Conservation (phyloP, 129 eudicot genomes). For the Ambrosia trifida region DNA sequence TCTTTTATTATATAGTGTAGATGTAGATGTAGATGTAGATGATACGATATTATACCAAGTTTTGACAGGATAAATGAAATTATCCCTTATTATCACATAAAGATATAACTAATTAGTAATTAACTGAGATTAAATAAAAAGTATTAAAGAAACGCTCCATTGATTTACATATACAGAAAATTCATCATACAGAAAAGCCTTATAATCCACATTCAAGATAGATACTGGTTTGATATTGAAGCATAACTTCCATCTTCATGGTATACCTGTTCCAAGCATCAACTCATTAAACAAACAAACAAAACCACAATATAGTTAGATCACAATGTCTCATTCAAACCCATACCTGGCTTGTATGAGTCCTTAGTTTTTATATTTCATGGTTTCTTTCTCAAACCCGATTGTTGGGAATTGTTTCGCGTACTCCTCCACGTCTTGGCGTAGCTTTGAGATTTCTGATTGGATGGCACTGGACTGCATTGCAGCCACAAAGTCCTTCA, state of each 20-base stretch:
- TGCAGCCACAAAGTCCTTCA: constrained; percentile 92
- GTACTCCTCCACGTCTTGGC: constrained; percentile 73
- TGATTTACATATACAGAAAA: constrained; percentile 17
- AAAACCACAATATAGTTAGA: neutral
- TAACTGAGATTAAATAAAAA: neutral
- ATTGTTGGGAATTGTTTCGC: constrained; percentile 98
- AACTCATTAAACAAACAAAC: neutral
- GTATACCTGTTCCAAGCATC: constrained; percentile 19
- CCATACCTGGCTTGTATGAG: constrained; percentile 37
- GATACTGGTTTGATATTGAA: constrained; percentile 17
- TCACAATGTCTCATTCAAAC: constrained; percentile 13
- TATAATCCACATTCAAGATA: constrained; percentile 28
- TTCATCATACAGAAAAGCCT: constrained; percentile 9
- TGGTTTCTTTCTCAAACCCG: constrained; percentile 95
- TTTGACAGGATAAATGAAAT: neutral
- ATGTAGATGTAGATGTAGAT: too few relatives aligned
- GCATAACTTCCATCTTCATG: constrained; percentile 23
- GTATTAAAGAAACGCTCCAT: neutral
- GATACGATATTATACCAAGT: too few relatives aligned
- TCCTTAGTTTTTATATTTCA: constrained; percentile 90
- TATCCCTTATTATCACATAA: neutral
- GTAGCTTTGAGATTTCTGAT: constrained; percentile 82
- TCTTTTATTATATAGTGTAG: too few relatives aligned
- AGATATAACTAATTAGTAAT: neutral
- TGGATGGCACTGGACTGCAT: constrained; percentile 57